These are phyloP conservation scores for Oryza brachyantha DNA, from an alignment of 176 grass and related monocot genomes.

Conservation along the genomic window DNA sequence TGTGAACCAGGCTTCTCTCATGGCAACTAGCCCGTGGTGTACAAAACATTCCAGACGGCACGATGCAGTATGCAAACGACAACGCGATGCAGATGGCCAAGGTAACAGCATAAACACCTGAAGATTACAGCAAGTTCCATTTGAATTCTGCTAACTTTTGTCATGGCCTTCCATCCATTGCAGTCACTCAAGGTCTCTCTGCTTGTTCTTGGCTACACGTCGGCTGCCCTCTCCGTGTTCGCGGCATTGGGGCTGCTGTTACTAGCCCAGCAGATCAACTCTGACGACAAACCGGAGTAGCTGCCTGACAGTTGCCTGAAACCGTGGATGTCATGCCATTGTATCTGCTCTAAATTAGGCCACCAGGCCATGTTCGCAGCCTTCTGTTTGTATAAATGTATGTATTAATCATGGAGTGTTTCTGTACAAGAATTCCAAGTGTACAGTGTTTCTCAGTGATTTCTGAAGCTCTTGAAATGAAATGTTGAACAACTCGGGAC, in stretches of 20 bases:
- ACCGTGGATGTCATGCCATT: background rate
- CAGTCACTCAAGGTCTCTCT: conserved; percentile 74
- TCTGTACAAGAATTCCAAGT: conserved; percentile 7
- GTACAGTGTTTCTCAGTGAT: background rate
- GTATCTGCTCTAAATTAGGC: background rate
- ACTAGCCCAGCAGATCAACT: conserved; percentile 56
- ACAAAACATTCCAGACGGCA: conserved; percentile 55
- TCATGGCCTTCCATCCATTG: background rate
- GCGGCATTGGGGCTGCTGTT: conserved; percentile 53
- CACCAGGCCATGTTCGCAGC: background rate
- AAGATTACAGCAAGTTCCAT: background rate
- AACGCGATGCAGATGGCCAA: conserved; percentile 52
- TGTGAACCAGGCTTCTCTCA: conserved; percentile 56
- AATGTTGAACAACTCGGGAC: background rate
- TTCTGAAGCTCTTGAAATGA: background rate
- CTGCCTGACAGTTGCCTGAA: background rate
- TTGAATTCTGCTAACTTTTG: conserved; percentile 1
- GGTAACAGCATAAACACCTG: conserved; percentile 34
- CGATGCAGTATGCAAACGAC: conserved; percentile 55
- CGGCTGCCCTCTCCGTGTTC: conserved; percentile 45
- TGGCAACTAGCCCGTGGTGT: conserved; percentile 78
- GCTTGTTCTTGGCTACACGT: conserved; percentile 63
- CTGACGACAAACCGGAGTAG: conserved; percentile 55
- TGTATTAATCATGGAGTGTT: background rate
- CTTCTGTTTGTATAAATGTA: background rate